Percentiles rank a stretch among this genome's conserved stretches.
Evolutionary conservation across 1,284 basidiomycete genomes (phyloP).

Genomic region (Abortiporus biennis): DNA sequence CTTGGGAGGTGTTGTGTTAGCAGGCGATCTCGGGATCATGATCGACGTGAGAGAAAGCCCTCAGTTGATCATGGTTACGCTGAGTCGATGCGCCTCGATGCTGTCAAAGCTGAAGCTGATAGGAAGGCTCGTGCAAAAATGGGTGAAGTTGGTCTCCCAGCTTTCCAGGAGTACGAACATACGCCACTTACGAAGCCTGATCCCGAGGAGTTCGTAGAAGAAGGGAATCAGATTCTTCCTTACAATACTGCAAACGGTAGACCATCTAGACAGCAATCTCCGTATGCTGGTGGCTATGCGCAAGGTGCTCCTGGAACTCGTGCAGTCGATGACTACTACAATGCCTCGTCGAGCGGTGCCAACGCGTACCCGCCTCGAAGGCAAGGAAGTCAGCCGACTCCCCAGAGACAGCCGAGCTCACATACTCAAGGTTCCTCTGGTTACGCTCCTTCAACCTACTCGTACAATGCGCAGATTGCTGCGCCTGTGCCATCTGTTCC

Average conservation of each 20-base stretch:
- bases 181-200: slow-evolving; percentile 52
- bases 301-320: slow-evolving; percentile 57
- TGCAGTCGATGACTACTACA: slow-evolving; percentile 71
- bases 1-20: slow-evolving; percentile 76
- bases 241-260: slow-evolving; percentile 25
- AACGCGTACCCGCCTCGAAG: slow-evolving; percentile 33
- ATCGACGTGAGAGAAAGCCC: slow-evolving; percentile 24
- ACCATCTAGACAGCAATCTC: slow-evolving; percentile 9
- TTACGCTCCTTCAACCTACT: slow-evolving; percentile 36
- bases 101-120: slow-evolving; percentile 77
- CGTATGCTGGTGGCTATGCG: slow-evolving; percentile 51
- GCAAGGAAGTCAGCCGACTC: slow-evolving; percentile 14
- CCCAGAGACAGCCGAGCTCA: slow-evolving; percentile 36
- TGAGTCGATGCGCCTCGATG: slow-evolving; percentile 70
- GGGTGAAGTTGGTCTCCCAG: slow-evolving; percentile 65
- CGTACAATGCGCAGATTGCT: slow-evolving; percentile 6
- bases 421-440: slow-evolving; percentile 30
- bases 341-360: slow-evolving; percentile 28
- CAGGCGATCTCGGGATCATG: slow-evolving; percentile 39
- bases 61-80: slow-evolving; percentile 31
- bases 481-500: neutral
- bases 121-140: slow-evolving; percentile 63
- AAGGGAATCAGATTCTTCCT: slow-evolving; percentile 45
- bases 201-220: slow-evolving; percentile 33
- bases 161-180: slow-evolving; percentile 60